Evolutionary conservation across 2,329 filamentous ascomycete species (phyloP).

Genomic region (Alternaria sp.): DNA sequence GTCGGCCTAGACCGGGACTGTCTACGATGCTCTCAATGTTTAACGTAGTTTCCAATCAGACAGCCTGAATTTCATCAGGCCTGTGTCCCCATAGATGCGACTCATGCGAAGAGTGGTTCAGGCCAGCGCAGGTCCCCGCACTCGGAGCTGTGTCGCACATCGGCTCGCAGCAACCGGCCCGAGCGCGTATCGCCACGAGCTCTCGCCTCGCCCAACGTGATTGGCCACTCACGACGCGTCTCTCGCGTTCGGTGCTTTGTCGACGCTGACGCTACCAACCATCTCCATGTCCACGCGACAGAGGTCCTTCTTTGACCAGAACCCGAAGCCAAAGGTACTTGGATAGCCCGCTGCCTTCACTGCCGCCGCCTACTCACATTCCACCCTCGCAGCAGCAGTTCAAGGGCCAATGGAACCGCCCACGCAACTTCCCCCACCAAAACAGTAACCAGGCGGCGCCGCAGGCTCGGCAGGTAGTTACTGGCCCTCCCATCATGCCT

Average conservation of each 20-base stretch:
- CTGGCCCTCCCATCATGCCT: slow-evolving; percentile 53
- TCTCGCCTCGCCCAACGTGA: slow-evolving; percentile 4
- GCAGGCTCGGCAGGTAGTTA: slow-evolving; percentile 40
- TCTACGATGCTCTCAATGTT: neutral
- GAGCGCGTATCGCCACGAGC: slow-evolving; percentile 2
- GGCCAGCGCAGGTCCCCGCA: slow-evolving; percentile 2
- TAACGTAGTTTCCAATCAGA: no score
- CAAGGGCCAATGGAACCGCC: slow-evolving; percentile 46
- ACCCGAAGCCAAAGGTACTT: slow-evolving; percentile 50
- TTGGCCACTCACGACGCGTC: slow-evolving; percentile 21
- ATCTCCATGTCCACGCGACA: slow-evolving; percentile 54
- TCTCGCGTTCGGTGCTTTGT: slow-evolving; percentile 13
- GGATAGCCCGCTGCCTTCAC: neutral
- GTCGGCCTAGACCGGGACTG: neutral
- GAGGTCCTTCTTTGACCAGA: slow-evolving; percentile 60
- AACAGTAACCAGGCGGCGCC: slow-evolving; percentile 32
- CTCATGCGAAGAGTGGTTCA: neutral
- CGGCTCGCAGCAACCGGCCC: slow-evolving; percentile 1
- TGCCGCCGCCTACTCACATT: slow-evolving; percentile 9
- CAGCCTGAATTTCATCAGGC: neutral
- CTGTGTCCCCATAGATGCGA: neutral
- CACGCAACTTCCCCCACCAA: slow-evolving; percentile 38
- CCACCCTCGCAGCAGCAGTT: slow-evolving; percentile 29
- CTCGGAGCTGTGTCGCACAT: neutral
- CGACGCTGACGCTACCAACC: slow-evolving; percentile 9